Evolutionary conservation across 2,329 filamentous ascomycete genomes (phyloP).

Genomic region (Seiridium unicorne): DNA sequence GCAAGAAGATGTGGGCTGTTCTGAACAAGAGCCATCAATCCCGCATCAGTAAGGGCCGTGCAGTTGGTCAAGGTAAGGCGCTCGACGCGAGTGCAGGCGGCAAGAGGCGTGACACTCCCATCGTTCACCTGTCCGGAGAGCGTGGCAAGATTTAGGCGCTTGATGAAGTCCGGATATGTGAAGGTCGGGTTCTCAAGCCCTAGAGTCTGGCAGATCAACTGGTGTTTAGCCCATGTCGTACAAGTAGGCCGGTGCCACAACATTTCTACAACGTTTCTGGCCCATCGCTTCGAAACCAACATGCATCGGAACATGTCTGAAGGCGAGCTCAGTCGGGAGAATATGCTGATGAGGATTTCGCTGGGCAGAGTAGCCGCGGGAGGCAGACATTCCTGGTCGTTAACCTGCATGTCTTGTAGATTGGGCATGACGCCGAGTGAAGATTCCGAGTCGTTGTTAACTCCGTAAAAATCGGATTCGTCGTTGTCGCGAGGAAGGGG

Average conservation of each 20-base stretch:
- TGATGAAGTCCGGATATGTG: slow-evolving; percentile 85
- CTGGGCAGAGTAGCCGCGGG: slow-evolving; percentile 85
- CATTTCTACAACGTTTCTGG: slow-evolving; percentile 85
- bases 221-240: slow-evolving; percentile 79
- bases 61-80: slow-evolving; percentile 91
- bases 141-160: slow-evolving; percentile 83
- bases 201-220: slow-evolving; percentile 78
- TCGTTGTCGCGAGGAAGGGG: slow-evolving; percentile 77
- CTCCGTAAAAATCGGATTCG: slow-evolving; percentile 90
- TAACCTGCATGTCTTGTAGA: slow-evolving; percentile 70
- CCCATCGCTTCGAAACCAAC: slow-evolving; percentile 93
- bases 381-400: slow-evolving; percentile 65
- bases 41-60: slow-evolving; percentile 77
- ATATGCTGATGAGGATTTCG: slow-evolving; percentile 92
- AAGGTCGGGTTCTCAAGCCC: slow-evolving; percentile 75
- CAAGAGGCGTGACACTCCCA: slow-evolving; percentile 80
- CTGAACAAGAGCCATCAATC: slow-evolving; percentile 74
- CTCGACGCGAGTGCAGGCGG: slow-evolving; percentile 86
- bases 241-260: slow-evolving; percentile 94
- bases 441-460: slow-evolving; percentile 88
- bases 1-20: slow-evolving; percentile 81
- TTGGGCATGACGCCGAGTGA: slow-evolving; percentile 76
- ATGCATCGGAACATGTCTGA: slow-evolving; percentile 83
- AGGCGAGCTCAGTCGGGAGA: slow-evolving; percentile 75
- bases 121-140: slow-evolving; percentile 77